Evolutionary conservation across 352 stramenopile species (phyloP).

Genomic region (Phytophthora nicotianae): DNA sequence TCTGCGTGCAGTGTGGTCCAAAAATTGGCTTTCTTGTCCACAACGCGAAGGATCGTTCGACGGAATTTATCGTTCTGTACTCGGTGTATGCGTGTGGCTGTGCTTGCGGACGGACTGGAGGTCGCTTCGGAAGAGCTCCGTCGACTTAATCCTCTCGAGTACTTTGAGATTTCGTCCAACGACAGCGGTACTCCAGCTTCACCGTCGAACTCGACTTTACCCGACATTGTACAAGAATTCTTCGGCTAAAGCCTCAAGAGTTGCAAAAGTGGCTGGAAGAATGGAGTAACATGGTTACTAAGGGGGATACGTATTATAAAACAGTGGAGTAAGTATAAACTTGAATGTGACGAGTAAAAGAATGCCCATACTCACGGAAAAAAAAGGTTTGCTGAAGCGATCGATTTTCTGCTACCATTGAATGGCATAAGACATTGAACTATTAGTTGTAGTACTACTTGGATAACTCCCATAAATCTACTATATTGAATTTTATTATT

Average conservation of each 20-base stretch:
- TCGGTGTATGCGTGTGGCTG: constrained; percentile 32
- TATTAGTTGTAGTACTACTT: no score
- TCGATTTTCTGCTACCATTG: no score
- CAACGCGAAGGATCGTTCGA: constrained; percentile 25
- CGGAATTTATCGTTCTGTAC: constrained; percentile 33
- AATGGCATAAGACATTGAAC: no score
- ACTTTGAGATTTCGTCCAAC: constrained; percentile 38
- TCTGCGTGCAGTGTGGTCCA: constrained; percentile 26
- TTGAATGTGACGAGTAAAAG: no score
- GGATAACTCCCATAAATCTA: no score
- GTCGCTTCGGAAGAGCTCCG: constrained; percentile 39
- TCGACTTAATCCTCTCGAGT: constrained; percentile 37
- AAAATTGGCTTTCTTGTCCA: constrained; percentile 34
- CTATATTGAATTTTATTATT: no score
- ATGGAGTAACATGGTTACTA: neutral
- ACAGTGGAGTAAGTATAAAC: no score
- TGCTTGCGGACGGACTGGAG: constrained; percentile 30
- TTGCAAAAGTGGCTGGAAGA: neutral
- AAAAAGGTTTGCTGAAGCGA: no score
- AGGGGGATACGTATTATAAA: no score
- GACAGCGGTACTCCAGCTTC: constrained; percentile 28
- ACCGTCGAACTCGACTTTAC: constrained; percentile 38
- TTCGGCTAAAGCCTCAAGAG: constrained; percentile 25
- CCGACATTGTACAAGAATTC: constrained; percentile 42
- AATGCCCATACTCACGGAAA: no score